Conservation (phyloP, 2,329 filamentous ascomycete species). For the Colletotrichum higginsianum region DNA sequence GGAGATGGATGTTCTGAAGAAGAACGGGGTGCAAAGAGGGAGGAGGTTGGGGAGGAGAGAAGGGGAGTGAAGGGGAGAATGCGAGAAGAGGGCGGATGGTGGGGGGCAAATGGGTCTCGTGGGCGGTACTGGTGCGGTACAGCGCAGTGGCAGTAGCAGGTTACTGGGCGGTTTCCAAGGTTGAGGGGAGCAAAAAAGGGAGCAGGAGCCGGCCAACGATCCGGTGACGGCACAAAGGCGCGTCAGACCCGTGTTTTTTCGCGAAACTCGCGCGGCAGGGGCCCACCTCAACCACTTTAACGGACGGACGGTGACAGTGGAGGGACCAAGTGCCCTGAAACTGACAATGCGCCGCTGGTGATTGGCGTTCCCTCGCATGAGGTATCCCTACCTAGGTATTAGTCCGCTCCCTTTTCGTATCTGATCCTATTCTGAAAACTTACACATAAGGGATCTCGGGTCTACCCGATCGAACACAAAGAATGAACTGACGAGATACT, state of each 20-base stretch:
- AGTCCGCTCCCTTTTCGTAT: background rate
- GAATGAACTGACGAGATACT: no score
- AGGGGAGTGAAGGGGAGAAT: conserved; percentile 22
- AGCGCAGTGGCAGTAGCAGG: background rate
- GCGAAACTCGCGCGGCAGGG: conserved; percentile 24
- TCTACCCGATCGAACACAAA: no score
- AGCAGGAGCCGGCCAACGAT: conserved; percentile 35
- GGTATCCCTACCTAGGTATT: background rate
- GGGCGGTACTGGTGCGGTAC: conserved; percentile 7
- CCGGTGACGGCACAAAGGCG: conserved; percentile 16
- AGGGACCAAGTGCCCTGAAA: conserved; percentile 31
- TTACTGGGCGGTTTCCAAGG: conserved; percentile 27
- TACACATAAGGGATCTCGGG: no score
- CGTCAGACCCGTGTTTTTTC: conserved; percentile 42
- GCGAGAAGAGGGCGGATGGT: conserved; percentile 11
- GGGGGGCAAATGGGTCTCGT: conserved; percentile 3
- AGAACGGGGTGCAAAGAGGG: conserved; percentile 1
- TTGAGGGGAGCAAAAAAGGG: background rate
- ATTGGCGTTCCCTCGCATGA: conserved; percentile 23
- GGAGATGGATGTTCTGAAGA: conserved; percentile 21
- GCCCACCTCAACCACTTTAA: conserved; percentile 20
- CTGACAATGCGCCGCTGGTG: conserved; percentile 24
- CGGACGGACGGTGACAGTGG: no score
- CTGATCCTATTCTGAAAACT: background rate
- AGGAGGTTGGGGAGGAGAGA: conserved; percentile 12